Percentiles rank a stretch among this genome's conserved stretches.
phyloP scores from a whole-genome alignment of 2,329 filamentous ascomycete genomes.

The Elsinoe arachidis region DNA sequence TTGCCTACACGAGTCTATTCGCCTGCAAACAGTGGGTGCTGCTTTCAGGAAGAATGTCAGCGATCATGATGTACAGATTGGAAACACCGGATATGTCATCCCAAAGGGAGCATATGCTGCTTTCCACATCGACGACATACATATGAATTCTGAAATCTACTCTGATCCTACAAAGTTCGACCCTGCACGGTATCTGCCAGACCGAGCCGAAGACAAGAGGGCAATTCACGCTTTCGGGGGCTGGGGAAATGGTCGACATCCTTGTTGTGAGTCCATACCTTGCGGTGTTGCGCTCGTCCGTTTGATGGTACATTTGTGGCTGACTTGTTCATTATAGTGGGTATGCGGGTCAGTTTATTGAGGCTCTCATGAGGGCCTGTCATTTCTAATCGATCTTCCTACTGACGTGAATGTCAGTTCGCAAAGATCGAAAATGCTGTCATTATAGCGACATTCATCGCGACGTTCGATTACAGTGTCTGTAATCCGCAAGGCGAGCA shows the following conservation, averaged over 20 bases:
- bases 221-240: slow-evolving; percentile 20
- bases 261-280: slow-evolving; percentile 26
- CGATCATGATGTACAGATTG: slow-evolving; percentile 38
- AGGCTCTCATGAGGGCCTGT: neutral
- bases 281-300: neutral
- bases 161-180: slow-evolving; percentile 42
- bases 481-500: slow-evolving; percentile 12
- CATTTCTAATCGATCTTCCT: neutral
- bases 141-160: slow-evolving; percentile 44
- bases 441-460: slow-evolving; percentile 42
- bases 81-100: slow-evolving; percentile 38
- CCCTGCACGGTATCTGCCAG: slow-evolving; percentile 41
- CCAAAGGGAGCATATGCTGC: slow-evolving; percentile 40
- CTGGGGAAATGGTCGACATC: slow-evolving; percentile 32
- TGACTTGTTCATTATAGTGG: slow-evolving; percentile 15
- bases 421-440: slow-evolving; percentile 47
- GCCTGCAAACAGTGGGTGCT: slow-evolving; percentile 40
- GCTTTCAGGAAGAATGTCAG: slow-evolving; percentile 45
- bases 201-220: slow-evolving; percentile 41
- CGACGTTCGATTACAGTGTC: slow-evolving; percentile 41
- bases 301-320: neutral
- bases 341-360: slow-evolving; percentile 20
- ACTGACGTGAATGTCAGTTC: slow-evolving; percentile 27
- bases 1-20: slow-evolving; percentile 47
- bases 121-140: slow-evolving; percentile 40